A percentile compares a stretch with the other conserved stretches of the same genome.
These are phyloP conservation scores for Amphichorda felina DNA, from an alignment of 2,329 filamentous ascomycete species.

Conservation along the genomic window DNA sequence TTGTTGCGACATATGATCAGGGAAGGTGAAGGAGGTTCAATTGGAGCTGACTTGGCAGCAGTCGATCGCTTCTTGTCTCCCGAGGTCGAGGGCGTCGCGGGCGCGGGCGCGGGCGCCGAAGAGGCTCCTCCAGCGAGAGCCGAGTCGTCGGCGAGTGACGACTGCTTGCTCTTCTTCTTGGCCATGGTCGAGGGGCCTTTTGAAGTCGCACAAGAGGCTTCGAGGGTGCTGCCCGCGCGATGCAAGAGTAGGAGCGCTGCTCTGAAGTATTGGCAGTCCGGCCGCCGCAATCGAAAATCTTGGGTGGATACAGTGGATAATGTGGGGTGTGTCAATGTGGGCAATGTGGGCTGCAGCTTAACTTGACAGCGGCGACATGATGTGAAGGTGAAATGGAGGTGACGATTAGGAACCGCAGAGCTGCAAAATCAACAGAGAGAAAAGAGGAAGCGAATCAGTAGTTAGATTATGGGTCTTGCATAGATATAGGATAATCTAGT, in stretches of 20 bases:
- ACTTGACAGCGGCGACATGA: too few species aligned
- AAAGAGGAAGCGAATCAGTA: too few species aligned
- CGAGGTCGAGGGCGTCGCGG: background rate
- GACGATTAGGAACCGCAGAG: too few species aligned
- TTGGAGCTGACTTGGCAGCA: background rate
- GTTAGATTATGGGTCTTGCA: too few species aligned
- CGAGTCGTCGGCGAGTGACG: background rate
- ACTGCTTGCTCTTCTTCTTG: conserved; percentile 2
- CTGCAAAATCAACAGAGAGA: too few species aligned
- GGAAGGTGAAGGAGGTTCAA: background rate
- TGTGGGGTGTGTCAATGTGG: background rate
- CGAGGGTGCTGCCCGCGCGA: background rate
- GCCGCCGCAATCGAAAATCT: background rate
- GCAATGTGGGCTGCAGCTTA: background rate
- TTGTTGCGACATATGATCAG: conserved; percentile 6
- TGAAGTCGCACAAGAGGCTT: background rate
- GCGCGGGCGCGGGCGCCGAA: background rate
- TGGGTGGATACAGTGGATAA: background rate
- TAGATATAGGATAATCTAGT: too few species aligned
- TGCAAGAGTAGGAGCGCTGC: background rate
- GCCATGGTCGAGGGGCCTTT: background rate
- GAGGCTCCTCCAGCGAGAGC: background rate
- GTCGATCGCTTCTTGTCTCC: background rate
- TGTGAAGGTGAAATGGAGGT: too few species aligned
- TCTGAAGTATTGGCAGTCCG: too few species aligned